phyloP scores from a whole-genome alignment of 139 green algal genomes.

The Chlamydomonas eustigma region DNA sequence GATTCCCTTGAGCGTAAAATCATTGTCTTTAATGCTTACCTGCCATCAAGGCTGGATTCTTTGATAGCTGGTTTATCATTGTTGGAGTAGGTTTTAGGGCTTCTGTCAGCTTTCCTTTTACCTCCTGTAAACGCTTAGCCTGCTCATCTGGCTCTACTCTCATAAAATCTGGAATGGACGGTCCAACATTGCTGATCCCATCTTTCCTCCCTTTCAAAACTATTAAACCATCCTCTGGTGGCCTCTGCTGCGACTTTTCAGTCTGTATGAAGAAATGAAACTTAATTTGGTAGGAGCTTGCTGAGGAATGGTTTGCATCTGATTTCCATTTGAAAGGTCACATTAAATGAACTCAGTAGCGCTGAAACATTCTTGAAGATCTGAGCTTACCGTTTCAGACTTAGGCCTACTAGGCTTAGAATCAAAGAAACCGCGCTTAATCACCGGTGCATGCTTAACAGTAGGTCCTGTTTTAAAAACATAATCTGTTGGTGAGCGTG shows the following conservation, averaged over 20 bases:
- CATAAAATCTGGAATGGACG: constrained; percentile 36
- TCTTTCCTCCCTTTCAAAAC: constrained; percentile 19
- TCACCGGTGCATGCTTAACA: not conserved
- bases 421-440: constrained; percentile 41
- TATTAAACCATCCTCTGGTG: constrained; percentile 15
- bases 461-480: too few relatives aligned
- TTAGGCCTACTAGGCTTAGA: constrained; percentile 13
- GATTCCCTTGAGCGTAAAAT: too few relatives aligned
- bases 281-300: too few relatives aligned
- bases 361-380: too few relatives aligned
- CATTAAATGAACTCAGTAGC: too few relatives aligned
- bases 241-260: too few relatives aligned
- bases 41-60: constrained; percentile 23
- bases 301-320: too few relatives aligned
- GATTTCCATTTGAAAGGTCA: too few relatives aligned
- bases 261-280: not conserved
- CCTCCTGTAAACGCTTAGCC: constrained; percentile 6
- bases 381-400: too few relatives aligned
- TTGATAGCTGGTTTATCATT: constrained; percentile 20
- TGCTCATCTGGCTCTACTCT: constrained; percentile 33
- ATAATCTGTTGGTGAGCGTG: too few relatives aligned
- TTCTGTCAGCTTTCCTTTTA: constrained; percentile 29
- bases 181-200: constrained; percentile 5
- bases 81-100: constrained; percentile 34
- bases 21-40: too few relatives aligned